Evolutionary conservation across 148 eudicot genomes (phyloP), one percentile per base, ranked within the genome.

Genomic region (Rhododendron simsii): DNA sequence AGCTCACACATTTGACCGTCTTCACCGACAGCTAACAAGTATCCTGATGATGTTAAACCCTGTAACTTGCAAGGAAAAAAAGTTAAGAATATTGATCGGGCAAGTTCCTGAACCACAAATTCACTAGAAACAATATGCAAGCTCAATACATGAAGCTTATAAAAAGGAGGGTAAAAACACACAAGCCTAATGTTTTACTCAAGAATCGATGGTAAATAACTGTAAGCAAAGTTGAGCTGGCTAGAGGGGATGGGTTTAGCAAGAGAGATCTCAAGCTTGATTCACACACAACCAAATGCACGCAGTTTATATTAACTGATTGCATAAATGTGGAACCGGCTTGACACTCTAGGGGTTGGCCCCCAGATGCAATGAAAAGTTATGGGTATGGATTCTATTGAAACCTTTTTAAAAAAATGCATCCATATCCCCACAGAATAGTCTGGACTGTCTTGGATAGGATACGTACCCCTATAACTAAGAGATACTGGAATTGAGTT

Each of bases 41-140:
- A 96, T 79, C 98, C 98, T 2, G 93, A 88, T 47, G 93, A 86
- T 14, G 98, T 96, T 90, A 96, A 87, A 78, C 98, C 98, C 98
- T 96, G 91, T 47, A 84, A 39, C 50, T 47, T 13, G 14, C 53
- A 18, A 81, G 37, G 14, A 18, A 81, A 13, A 26, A 80, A 65
- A 65, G 13, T 65, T 30, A 18, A 39, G 50, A 45, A 81, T 16
- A 47, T 28, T 28, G 5, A 9, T 21, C 0, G 57, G 82, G 1
- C 48, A 45, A 4, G 28, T 28, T 59, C 23, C 69, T 37, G 69
- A n/a, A 12, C 71, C 30, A 65, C 71, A 65, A 57, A 59, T 37
- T 33, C 71, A 57, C 28, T 55, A 35, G 48, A n/a, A 57, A 57
- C 12, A 10, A 57, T 65, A 65, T 65, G 13, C 71, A 23, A 65